Evolutionary conservation across 2,329 filamentous ascomycete species (phyloP), one percentile per base, ranked within the genome.

Genomic region (Fonsecaea pedrosoi): DNA sequence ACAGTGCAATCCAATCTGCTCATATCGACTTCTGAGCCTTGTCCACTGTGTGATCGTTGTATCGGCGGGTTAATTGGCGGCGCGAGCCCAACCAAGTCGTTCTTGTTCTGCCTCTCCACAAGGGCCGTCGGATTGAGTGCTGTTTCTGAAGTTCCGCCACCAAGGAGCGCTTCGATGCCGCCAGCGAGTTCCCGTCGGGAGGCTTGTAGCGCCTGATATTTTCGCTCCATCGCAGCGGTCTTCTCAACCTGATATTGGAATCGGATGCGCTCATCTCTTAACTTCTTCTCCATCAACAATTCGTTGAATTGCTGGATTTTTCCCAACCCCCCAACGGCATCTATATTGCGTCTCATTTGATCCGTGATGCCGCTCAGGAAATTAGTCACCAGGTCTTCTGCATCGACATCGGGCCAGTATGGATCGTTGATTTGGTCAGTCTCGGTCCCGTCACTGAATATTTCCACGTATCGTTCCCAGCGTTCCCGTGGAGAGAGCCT

Each of bases 381-480:
- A 30, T 50, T 18, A 50, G 10, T 50, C 21, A 50, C 45, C 45
- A 13, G 18, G 21, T 50, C 45, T 18, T 50, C 45, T 3, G 45
- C 8, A 50, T 50, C 45, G 10, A 9, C 18, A 30, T 50, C 25
- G 9, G 21, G 18, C 32, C 21, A 42, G 15, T 38, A 58, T 58
- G 55, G 55, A 15, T 58, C 18, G 42, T 37, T 30, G 12, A 38
- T 38, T 42, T 21, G 55, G n/a, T 38, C 3, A 8, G n/a, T 25
- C 34, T 58, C 18, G 9, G 34, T 58, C 15, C 18, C 55, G 15
- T 40, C 55, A 30, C 15, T 40, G 48, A 62, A 62, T 34, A 62
- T 62, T 3, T 18, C 1, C n/a, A 54, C 42, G 48, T 62, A 62
- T 10, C 12, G 12, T 34, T 4, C 30, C 59, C 59, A 62, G 10